A percentile compares a stretch with the other conserved stretches of the same genome.
phyloP scores from a whole-genome alignment of 345 rosid species.

The Eucalyptus pauciflora region DNA sequence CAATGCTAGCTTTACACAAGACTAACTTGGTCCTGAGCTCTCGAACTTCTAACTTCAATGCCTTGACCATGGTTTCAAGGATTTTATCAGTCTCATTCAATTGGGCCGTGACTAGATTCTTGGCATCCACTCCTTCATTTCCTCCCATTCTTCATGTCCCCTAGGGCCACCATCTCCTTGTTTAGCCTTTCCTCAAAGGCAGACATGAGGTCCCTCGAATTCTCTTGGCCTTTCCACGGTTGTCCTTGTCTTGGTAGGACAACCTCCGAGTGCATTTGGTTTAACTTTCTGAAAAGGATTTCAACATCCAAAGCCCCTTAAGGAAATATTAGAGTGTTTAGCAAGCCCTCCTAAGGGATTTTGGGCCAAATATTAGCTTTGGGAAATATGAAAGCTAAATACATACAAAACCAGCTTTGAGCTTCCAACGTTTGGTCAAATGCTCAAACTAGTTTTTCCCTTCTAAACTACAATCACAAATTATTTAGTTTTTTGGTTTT shows the following conservation, averaged over 20 bases:
- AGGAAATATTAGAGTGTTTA: too few species aligned
- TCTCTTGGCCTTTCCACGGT: background rate
- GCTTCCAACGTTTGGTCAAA: accelerated
- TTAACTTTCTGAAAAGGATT: too few species aligned
- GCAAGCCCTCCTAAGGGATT: too few species aligned
- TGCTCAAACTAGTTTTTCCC: too few species aligned
- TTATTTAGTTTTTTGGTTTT: too few species aligned
- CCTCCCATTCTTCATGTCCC: background rate
- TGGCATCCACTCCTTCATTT: background rate
- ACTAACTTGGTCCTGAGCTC: background rate
- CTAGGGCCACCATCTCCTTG: background rate
- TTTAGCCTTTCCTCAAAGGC: background rate
- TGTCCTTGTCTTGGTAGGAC: background rate
- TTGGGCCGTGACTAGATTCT: background rate
- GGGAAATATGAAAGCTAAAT: too few species aligned
- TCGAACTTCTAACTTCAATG: background rate
- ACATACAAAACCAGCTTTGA: too few species aligned
- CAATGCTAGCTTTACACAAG: background rate
- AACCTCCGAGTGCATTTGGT: too few species aligned
- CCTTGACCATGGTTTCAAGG: background rate
- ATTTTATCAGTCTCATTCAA: background rate
- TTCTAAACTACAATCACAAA: too few species aligned
- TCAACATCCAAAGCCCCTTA: too few species aligned
- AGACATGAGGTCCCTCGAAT: background rate
- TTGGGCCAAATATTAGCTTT: too few species aligned